phyloP scores from a whole-genome alignment of 305 asterid species.

The Solanum hybrid region DNA sequence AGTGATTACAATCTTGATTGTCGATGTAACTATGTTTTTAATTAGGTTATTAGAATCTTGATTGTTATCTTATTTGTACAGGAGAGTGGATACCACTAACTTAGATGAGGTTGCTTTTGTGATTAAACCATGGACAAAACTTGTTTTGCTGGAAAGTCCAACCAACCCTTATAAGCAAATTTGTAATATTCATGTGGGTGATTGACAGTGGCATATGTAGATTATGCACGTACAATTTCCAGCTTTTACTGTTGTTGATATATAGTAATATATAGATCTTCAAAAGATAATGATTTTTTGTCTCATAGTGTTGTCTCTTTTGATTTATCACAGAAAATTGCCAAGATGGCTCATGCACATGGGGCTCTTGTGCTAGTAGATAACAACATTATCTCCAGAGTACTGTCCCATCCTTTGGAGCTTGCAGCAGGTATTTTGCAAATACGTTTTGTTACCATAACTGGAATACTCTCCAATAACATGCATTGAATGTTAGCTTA shows the following conservation, averaged over 20 bases:
- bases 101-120: conserved; percentile 46
- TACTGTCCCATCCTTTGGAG: conserved; percentile 50
- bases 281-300: neutral
- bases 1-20: neutral
- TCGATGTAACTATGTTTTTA: neutral
- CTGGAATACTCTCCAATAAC: neutral
- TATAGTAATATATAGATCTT: neutral
- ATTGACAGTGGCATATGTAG: conserved; percentile 19
- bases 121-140: conserved; percentile 17
- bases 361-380: no score
- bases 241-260: neutral
- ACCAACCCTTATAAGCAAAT: no score
- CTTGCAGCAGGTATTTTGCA: conserved; percentile 61
- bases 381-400: no score
- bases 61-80: conserved; percentile 14
- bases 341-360: conserved; percentile 39
- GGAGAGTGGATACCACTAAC: conserved; percentile 70
- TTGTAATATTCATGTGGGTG: neutral
- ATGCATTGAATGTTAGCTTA: no score
- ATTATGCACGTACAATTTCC: neutral
- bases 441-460: neutral
- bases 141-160: no score
- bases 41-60: neutral
- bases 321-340: conserved; percentile 46
- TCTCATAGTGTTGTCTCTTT: neutral